Percentiles rank a stretch among this genome's conserved stretches.
Evolutionary conservation across 73 alveolate genomes (phyloP).

Genomic region (Stentor coeruleus): DNA sequence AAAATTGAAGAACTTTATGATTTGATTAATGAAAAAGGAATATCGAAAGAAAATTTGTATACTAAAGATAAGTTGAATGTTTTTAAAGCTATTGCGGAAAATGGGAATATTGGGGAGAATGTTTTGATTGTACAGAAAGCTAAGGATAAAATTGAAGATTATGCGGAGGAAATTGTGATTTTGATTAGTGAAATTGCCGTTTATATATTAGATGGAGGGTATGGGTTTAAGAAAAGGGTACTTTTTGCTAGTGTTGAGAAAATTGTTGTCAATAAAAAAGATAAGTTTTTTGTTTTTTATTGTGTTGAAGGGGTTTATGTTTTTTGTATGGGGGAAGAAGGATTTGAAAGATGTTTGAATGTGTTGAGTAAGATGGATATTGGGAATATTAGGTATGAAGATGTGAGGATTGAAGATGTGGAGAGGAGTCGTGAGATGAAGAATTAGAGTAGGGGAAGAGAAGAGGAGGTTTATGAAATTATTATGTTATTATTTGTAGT

Average conservation of each 20-base stretch:
- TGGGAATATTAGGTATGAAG: too few relatives aligned
- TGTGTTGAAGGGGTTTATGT: not conserved
- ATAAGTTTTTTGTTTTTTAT: not conserved
- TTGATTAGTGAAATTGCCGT: not conserved
- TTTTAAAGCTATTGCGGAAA: not conserved
- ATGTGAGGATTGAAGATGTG: too few relatives aligned
- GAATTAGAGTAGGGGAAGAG: too few relatives aligned
- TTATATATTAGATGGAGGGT: not conserved
- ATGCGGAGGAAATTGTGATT: not conserved
- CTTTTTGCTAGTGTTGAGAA: not conserved
- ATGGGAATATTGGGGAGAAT: not conserved
- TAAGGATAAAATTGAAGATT: not conserved
- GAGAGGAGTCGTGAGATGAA: too few relatives aligned
- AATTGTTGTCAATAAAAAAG: not conserved
- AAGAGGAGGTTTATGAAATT: too few relatives aligned
- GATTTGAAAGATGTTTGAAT: too few relatives aligned
- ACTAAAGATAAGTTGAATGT: not conserved
- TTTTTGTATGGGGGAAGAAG: too few relatives aligned
- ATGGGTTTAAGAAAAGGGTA: not conserved
- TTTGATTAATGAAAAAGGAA: too few relatives aligned
- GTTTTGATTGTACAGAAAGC: not conserved
- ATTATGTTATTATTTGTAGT: too few relatives aligned
- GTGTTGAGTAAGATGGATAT: too few relatives aligned
- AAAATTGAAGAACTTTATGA: not conserved
- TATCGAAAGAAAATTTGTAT: not conserved